phyloP scores from a whole-genome alignment of 495 filamentous ascomycete genomes.

The Penicillium bialowiezense region DNA sequence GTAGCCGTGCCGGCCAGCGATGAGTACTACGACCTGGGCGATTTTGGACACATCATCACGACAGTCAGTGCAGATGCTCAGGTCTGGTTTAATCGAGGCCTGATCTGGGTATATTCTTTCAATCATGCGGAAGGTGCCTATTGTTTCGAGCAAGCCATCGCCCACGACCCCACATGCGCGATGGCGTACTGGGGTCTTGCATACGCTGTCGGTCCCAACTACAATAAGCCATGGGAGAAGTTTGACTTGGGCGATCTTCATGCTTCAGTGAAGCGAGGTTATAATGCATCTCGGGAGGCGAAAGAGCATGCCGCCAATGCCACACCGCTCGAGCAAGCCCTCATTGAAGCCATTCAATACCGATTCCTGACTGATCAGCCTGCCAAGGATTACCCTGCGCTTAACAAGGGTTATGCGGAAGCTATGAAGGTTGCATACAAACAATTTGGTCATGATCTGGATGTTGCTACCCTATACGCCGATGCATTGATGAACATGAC shows the following conservation, averaged over 20 bases:
- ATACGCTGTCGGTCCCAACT: constrained; percentile 62
- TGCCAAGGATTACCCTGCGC: constrained; percentile 36
- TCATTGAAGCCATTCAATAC: constrained; percentile 51
- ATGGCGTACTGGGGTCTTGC: constrained; percentile 67
- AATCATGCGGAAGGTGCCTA: constrained; percentile 59
- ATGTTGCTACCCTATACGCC: constrained; percentile 57
- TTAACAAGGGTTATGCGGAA: constrained; percentile 52
- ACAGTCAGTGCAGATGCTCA: constrained; percentile 46
- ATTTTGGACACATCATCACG: constrained; percentile 44
- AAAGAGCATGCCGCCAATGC: constrained; percentile 19
- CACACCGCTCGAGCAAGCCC: constrained; percentile 45
- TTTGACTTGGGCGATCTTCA: constrained; percentile 54
- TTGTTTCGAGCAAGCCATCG: constrained; percentile 59
- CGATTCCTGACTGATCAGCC: constrained; percentile 44
- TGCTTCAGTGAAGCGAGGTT: constrained; percentile 34
- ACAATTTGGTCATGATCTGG: constrained; percentile 47
- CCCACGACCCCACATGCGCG: constrained; percentile 47
- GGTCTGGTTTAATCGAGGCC: constrained; percentile 60
- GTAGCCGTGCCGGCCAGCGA: constrained; percentile 10
- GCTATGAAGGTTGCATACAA: constrained; percentile 56
- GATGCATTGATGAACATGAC: constrained; percentile 65
- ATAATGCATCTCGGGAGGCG: constrained; percentile 37
- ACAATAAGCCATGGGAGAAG: constrained; percentile 65
- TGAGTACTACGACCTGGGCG: constrained; percentile 57
- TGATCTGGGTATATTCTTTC: constrained; percentile 63